Evolutionary conservation across 352 stramenopile species (phyloP).

Genomic region (Globisporangium barbulae): DNA sequence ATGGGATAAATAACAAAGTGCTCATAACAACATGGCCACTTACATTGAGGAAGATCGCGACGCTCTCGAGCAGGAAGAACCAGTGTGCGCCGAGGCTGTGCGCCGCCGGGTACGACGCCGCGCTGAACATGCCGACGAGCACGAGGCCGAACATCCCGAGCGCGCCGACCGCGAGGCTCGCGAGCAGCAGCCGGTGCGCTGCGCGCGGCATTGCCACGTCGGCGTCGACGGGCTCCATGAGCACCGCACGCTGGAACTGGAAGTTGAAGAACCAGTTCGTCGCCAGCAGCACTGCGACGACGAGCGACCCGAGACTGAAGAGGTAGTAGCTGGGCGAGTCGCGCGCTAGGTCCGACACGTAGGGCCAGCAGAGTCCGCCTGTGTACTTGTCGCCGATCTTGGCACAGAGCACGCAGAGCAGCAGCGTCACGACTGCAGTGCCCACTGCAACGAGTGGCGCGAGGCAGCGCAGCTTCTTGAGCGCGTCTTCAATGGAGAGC

Average conservation of each 20-base stretch:
- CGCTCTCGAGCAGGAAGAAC: constrained; percentile 37
- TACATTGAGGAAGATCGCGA: constrained; percentile 39
- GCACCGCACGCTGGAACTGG: constrained; percentile 34
- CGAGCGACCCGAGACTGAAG: constrained; percentile 31
- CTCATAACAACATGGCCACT: neutral
- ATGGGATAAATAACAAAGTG: neutral
- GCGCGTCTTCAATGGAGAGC: neutral
- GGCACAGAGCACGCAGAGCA: constrained; percentile 39
- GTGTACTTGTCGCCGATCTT: constrained; percentile 39
- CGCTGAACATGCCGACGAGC: constrained; percentile 30
- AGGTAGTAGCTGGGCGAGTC: constrained; percentile 36
- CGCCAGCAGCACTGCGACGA: constrained; percentile 29
- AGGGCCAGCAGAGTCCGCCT: constrained; percentile 46
- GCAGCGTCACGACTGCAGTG: constrained; percentile 31
- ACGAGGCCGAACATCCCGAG: constrained; percentile 38
- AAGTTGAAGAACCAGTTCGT: constrained; percentile 47
- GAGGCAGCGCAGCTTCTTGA: constrained; percentile 3
- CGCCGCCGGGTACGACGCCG: constrained; percentile 19
- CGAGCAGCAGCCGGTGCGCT: constrained; percentile 16
- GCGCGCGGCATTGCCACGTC: constrained; percentile 6
- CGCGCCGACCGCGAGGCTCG: constrained; percentile 23
- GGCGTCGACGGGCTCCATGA: constrained; percentile 8
- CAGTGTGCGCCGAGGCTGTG: constrained; percentile 31
- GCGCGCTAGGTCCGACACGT: constrained; percentile 51
- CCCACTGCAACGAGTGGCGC: constrained; percentile 32